A percentile compares a stretch with the other conserved stretches of the same genome.
Conservation (phyloP, 306 rosid genomes). For the Inga laurina region DNA sequence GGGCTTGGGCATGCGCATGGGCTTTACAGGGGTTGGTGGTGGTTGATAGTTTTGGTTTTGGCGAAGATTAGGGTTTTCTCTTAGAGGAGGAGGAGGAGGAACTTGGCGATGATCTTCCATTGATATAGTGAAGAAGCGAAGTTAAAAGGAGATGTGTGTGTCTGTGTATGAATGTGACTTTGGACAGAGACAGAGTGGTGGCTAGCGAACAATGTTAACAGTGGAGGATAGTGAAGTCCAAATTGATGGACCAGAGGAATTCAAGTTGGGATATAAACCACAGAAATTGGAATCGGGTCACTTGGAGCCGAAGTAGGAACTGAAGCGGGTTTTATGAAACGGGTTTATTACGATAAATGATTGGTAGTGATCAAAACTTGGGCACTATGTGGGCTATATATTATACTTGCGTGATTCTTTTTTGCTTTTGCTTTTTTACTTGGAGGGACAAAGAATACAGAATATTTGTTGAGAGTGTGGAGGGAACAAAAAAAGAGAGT, state of each 20-base stretch:
- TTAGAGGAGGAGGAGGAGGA: neutral
- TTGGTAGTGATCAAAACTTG: neutral
- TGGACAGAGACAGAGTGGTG: neutral
- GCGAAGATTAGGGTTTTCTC: neutral
- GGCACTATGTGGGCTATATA: neutral
- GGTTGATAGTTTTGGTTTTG: neutral
- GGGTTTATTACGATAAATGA: neutral
- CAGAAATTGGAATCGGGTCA: neutral
- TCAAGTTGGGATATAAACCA: neutral
- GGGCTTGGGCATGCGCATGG: constrained; percentile 10
- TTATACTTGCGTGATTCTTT: neutral
- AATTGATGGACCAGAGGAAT: constrained; percentile 25
- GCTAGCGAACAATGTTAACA: constrained; percentile 16
- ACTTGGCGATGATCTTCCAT: constrained; percentile 33
- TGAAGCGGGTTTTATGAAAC: neutral
- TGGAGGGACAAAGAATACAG: neutral
- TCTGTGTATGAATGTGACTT: neutral
- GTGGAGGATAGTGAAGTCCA: constrained; percentile 29
- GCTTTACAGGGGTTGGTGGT: neutral
- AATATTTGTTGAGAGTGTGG: neutral
- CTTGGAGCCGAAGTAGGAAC: constrained; percentile 39
- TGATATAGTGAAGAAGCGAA: neutral
- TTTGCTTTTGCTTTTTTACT: neutral
- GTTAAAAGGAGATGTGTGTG: constrained; percentile 9
- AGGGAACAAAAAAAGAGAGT: neutral